These are phyloP conservation scores for Ganoderma sinense DNA, from an alignment of 1,284 basidiomycete species.

Conservation along the genomic window DNA sequence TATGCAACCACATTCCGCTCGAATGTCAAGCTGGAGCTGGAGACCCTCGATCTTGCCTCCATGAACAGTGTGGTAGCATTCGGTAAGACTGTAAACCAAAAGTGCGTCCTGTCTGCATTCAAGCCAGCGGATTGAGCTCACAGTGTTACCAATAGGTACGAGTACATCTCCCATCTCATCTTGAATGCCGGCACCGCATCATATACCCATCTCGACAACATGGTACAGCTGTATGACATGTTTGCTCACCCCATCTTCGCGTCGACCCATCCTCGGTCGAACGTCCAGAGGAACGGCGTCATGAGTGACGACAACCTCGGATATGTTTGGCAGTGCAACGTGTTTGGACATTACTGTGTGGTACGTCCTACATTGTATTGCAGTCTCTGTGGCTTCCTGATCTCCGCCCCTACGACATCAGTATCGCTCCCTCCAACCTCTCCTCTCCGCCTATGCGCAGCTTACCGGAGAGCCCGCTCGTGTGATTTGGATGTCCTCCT, in stretches of 20 bases:
- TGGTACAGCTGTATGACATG: constrained; percentile 55
- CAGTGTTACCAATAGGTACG: constrained; percentile 58
- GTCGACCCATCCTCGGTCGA: constrained; percentile 67
- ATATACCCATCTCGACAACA: constrained; percentile 67
- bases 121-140: neutral
- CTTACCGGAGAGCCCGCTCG: constrained; percentile 49
- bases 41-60: constrained; percentile 72
- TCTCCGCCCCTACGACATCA: constrained; percentile 34
- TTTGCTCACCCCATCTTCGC: constrained; percentile 53
- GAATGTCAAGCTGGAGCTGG: constrained; percentile 68
- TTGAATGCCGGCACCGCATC: constrained; percentile 84
- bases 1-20: constrained; percentile 66
- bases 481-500: constrained; percentile 86
- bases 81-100: constrained; percentile 59
- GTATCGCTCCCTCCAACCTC: constrained; percentile 64
- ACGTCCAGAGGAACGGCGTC: constrained; percentile 70
- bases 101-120: constrained; percentile 49
- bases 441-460: constrained; percentile 50
- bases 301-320: constrained; percentile 78
- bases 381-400: no score
- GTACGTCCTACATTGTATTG: constrained; percentile 53
- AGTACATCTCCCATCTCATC: constrained; percentile 84
- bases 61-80: constrained; percentile 73
- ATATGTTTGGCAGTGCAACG: constrained; percentile 86
- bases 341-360: constrained; percentile 84